Conservation (phyloP, 2,329 filamentous ascomycete genomes). For the Aspergillus spinulosporus region DNA sequence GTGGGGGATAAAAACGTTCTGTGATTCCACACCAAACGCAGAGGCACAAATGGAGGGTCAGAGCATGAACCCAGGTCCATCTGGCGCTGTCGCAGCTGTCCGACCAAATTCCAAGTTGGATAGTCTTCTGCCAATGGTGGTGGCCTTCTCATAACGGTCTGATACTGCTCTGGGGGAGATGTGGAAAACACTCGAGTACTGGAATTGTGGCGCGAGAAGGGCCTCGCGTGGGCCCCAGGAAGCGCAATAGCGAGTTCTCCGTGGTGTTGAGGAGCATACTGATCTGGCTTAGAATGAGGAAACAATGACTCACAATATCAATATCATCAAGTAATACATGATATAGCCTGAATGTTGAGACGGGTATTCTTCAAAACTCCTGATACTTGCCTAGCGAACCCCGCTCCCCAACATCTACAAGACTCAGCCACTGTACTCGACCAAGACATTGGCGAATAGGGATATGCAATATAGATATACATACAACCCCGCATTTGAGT, state of each 20-base stretch:
- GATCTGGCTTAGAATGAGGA: too few relatives aligned
- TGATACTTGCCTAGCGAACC: too few relatives aligned
- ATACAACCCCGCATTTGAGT: too few relatives aligned
- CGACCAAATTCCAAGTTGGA: slow-evolving; percentile 3
- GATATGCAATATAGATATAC: too few relatives aligned
- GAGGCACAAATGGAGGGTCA: background rate
- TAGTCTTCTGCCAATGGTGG: background rate
- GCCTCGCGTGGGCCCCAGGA: background rate
- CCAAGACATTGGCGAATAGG: too few relatives aligned
- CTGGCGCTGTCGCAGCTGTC: slow-evolving; percentile 6
- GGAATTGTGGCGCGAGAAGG: slow-evolving; percentile 11
- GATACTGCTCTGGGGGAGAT: slow-evolving; percentile 14
- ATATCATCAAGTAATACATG: too few relatives aligned
- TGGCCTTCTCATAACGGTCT: background rate
- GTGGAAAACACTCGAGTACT: slow-evolving; percentile 2
- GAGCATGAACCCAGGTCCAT: background rate
- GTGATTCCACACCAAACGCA: background rate
- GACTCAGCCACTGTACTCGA: too few relatives aligned
- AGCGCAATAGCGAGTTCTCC: slow-evolving; percentile 12
- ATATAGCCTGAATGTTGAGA: too few relatives aligned
- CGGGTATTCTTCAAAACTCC: too few relatives aligned
- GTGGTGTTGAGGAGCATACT: background rate
- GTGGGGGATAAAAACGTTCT: background rate
- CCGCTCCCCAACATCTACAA: too few relatives aligned
- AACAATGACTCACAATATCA: too few relatives aligned